These are phyloP conservation scores for Trametes cubensis DNA, from an alignment of 768 basidiomycete species.

Conservation along the genomic window DNA sequence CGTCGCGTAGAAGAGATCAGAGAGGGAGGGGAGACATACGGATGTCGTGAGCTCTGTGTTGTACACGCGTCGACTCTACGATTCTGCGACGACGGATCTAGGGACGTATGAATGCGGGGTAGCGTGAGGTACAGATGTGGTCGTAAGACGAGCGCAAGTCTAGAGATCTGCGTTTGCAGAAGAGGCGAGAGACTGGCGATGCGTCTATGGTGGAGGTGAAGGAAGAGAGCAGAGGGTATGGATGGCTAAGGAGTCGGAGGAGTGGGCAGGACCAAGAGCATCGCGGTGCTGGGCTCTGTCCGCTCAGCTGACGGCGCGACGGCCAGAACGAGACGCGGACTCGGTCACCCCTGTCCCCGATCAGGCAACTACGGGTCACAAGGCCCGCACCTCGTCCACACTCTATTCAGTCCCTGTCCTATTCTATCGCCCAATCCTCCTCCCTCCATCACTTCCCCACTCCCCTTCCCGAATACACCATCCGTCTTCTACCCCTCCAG, in stretches of 20 bases:
- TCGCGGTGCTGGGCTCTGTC: slow-evolving; percentile 17
- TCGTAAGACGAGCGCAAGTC: slow-evolving; percentile 5
- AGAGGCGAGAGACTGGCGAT: not conserved
- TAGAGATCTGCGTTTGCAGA: slow-evolving; percentile 4
- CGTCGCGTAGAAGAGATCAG: not conserved
- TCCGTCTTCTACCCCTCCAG: slow-evolving; percentile 15
- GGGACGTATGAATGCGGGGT: slow-evolving; percentile 17
- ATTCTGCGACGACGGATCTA: slow-evolving; percentile 18
- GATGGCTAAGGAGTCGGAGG: not conserved
- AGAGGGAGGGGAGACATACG: slow-evolving; percentile 13
- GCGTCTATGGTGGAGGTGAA: slow-evolving; percentile 16
- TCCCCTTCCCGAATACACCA: not conserved
- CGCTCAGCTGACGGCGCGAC: slow-evolving; percentile 25
- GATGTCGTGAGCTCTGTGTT: slow-evolving; percentile 25
- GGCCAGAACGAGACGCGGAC: slow-evolving; percentile 21
- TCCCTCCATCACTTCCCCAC: not conserved
- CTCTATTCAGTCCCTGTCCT: slow-evolving; percentile 19
- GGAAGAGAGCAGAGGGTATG: not conserved
- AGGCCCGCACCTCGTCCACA: slow-evolving; percentile 13
- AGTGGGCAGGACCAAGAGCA: slow-evolving; percentile 7
- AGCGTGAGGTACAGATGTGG: slow-evolving; percentile 7
- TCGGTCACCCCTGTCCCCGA: slow-evolving; percentile 28
- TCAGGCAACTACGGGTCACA: slow-evolving; percentile 24
- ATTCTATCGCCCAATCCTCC: slow-evolving; percentile 1
- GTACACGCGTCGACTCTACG: slow-evolving; percentile 24